Conservation (phyloP, 192 early-diverging fungal species). For the Tieghemiomyces parasiticus region DNA sequence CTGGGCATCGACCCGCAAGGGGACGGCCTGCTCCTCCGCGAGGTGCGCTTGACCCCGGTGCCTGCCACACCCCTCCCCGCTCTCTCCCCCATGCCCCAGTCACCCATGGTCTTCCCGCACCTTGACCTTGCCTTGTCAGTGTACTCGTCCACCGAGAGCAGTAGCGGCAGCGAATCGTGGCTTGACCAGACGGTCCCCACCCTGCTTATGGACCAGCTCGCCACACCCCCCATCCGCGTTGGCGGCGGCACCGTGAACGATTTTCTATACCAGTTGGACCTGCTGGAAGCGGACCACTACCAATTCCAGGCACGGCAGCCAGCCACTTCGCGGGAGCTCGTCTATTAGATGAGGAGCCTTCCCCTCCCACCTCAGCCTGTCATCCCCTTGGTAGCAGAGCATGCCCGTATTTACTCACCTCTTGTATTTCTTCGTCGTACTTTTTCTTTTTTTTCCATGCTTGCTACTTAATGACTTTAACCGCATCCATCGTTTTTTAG, state of each 20-base stretch:
- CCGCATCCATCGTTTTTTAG: too few relatives aligned
- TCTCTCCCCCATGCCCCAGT: background rate
- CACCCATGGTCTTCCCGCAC: background rate
- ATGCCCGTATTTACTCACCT: too few relatives aligned
- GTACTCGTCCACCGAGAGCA: background rate
- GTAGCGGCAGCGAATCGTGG: background rate
- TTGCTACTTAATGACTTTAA: too few relatives aligned
- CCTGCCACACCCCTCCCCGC: too few relatives aligned
- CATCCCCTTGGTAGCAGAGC: too few relatives aligned
- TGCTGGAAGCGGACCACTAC: background rate
- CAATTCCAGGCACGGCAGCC: too few relatives aligned
- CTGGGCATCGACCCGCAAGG: background rate
- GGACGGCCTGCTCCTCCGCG: background rate
- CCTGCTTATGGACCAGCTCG: background rate
- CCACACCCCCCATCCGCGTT: background rate
- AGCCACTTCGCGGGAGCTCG: too few relatives aligned
- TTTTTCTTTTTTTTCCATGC: too few relatives aligned
- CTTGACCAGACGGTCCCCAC: background rate
- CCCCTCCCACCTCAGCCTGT: too few relatives aligned
- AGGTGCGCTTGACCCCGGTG: background rate
- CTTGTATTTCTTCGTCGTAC: too few relatives aligned
- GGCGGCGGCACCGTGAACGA: background rate
- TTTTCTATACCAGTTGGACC: background rate
- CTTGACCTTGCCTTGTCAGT: background rate
- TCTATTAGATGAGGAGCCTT: too few relatives aligned